phyloP scores from a whole-genome alignment of 768 basidiomycete species.

The Mycena rosella region DNA sequence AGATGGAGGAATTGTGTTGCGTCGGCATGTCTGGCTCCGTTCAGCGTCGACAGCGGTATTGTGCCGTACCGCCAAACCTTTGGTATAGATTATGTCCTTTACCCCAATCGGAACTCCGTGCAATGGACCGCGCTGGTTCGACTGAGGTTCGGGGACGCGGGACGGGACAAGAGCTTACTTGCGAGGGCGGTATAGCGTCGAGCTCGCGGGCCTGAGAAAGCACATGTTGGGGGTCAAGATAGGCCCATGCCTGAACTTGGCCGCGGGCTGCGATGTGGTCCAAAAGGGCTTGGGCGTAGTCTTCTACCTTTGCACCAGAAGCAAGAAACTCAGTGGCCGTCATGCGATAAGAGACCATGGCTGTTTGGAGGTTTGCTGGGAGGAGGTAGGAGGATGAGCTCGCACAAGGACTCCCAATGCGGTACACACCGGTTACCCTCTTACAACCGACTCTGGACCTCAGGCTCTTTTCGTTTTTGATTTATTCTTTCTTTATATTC shows the following conservation, averaged over 20 bases:
- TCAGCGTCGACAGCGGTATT: neutral
- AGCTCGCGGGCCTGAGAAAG: conserved; percentile 34
- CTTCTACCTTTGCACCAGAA: conserved; percentile 24
- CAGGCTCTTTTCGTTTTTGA: conserved; percentile 13
- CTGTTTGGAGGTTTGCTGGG: neutral
- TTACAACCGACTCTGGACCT: conserved; percentile 5
- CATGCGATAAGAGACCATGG: conserved; percentile 17
- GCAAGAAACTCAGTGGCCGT: conserved; percentile 25
- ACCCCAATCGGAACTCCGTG: conserved; percentile 37
- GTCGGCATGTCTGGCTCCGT: conserved; percentile 35
- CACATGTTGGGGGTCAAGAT: conserved; percentile 28
- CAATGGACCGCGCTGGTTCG: conserved; percentile 22
- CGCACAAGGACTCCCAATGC: too few relatives aligned
- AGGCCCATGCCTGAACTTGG: conserved; percentile 31
- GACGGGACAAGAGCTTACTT: neutral
- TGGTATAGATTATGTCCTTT: conserved; percentile 33
- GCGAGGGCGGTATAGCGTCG: conserved; percentile 22
- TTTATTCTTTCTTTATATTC: conserved; percentile 32
- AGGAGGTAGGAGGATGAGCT: too few relatives aligned
- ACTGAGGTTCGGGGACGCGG: neutral
- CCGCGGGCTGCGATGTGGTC: conserved; percentile 26
- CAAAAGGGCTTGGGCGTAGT: conserved; percentile 21
- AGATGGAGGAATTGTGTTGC: conserved; percentile 36
- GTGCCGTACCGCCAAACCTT: neutral
- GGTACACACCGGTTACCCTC: too few relatives aligned